A percentile compares a stretch with the other conserved stretches of the same genome.
Evolutionary conservation across 495 filamentous ascomycete genomes (phyloP).

Genomic region (Hypoxylon trugodes): DNA sequence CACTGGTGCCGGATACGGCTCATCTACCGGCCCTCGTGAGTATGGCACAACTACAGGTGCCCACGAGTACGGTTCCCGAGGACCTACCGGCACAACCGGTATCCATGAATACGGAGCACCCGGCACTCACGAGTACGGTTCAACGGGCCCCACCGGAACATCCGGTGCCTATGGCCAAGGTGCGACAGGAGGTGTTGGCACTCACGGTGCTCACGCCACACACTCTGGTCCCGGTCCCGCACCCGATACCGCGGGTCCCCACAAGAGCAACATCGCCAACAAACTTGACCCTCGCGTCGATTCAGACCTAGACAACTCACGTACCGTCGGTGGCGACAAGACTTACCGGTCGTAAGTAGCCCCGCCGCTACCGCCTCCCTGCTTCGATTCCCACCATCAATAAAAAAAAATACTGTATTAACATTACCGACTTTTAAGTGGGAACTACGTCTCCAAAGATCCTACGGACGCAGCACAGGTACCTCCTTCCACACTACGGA

Average conservation of each 20-base stretch:
- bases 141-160: slow-evolving; percentile 9
- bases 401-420: slow-evolving; percentile 15
- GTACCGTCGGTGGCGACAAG: slow-evolving; percentile 56
- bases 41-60: slow-evolving; percentile 4
- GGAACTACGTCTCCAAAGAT: slow-evolving; percentile 38
- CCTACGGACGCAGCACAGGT: slow-evolving; percentile 59
- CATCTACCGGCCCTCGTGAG: slow-evolving; percentile 34
- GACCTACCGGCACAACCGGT: slow-evolving; percentile 34
- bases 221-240: slow-evolving; percentile 51
- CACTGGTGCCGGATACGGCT: slow-evolving; percentile 13
- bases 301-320: slow-evolving; percentile 56
- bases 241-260: slow-evolving; percentile 59
- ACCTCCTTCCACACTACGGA: slow-evolving; percentile 53
- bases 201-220: slow-evolving; percentile 1
- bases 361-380: slow-evolving; percentile 1
- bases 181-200: slow-evolving; percentile 32
- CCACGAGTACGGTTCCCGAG: slow-evolving; percentile 3
- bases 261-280: slow-evolving; percentile 61
- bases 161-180: slow-evolving; percentile 38
- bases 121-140: slow-evolving; percentile 12
- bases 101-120: slow-evolving; percentile 37
- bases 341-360: slow-evolving; percentile 60
- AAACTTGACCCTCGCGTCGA: slow-evolving; percentile 65
- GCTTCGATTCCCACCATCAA: not conserved
- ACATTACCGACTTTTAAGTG: slow-evolving; percentile 15